Percentiles rank a stretch among this genome's conserved stretches.
These are phyloP conservation scores for Yarrowia sp. DNA, from an alignment of 805 yeast genomes.

Conservation along the genomic window DNA sequence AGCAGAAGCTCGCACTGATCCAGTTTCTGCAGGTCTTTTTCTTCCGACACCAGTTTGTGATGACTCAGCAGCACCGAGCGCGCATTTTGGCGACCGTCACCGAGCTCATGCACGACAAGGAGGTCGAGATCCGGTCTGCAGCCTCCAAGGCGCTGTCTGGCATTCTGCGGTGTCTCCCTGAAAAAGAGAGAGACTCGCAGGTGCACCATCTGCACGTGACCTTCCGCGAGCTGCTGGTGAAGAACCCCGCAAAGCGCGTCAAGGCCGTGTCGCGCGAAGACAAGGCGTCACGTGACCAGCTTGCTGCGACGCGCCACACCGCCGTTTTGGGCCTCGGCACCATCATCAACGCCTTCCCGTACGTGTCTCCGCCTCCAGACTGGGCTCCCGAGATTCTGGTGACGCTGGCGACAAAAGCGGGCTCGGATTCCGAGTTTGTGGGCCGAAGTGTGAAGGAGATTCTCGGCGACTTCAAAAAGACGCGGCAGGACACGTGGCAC, in stretches of 20 bases:
- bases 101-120: constrained; percentile 55
- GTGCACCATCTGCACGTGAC: constrained; percentile 46
- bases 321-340: constrained; percentile 89
- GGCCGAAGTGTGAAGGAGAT: constrained; percentile 82
- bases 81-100: constrained; percentile 53
- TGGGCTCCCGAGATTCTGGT: constrained; percentile 82
- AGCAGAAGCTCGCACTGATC: constrained; percentile 66
- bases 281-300: constrained; percentile 3
- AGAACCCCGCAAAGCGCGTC: neutral
- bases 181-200: constrained; percentile 43
- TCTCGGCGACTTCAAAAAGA: constrained; percentile 81
- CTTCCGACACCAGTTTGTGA: constrained; percentile 60
- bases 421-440: constrained; percentile 69
- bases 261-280: neutral
- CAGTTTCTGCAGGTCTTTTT: constrained; percentile 68
- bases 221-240: constrained; percentile 38
- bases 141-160: constrained; percentile 77
- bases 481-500: constrained; percentile 95
- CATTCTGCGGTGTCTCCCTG: constrained; percentile 62
- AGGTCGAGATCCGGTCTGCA: constrained; percentile 70
- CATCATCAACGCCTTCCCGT: constrained; percentile 83
- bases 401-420: constrained; percentile 65
- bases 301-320: constrained; percentile 56
- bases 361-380: constrained; percentile 81
- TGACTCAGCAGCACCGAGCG: constrained; percentile 49